Percentiles rank a stretch among this genome's conserved stretches.
These are phyloP conservation scores for Ilex paraguariensis DNA, from an alignment of 305 asterid genomes.

Conservation along the genomic window DNA sequence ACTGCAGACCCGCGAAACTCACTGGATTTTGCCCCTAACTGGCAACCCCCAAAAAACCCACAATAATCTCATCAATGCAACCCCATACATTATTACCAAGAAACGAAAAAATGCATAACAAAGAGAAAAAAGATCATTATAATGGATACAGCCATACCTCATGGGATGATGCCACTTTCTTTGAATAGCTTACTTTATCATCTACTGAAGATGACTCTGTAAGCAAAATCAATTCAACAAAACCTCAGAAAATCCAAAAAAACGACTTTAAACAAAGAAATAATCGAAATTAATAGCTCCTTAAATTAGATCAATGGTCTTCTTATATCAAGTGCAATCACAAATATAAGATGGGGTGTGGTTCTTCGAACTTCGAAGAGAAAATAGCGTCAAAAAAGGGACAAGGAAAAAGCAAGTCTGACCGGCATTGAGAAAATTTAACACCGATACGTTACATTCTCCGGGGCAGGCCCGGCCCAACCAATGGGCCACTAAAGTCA, in stretches of 20 bases:
- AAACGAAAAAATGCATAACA: constrained; percentile 2
- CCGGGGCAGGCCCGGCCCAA: too few species aligned
- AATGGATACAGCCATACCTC: constrained; percentile 29
- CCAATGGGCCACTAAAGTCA: too few species aligned
- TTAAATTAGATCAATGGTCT: too few species aligned
- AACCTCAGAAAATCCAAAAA: not conserved
- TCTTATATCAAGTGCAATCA: too few species aligned
- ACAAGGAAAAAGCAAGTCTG: too few species aligned
- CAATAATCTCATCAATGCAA: not conserved
- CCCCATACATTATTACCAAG: constrained; percentile 2
- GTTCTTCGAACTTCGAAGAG: too few species aligned
- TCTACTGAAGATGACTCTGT: constrained; percentile 24
- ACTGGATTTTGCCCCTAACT: constrained; percentile 53
- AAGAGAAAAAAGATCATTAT: not conserved
- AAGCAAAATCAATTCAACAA: not conserved
- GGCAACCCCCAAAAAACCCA: constrained; percentile 19
- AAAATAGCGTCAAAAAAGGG: too few species aligned
- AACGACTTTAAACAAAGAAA: not conserved
- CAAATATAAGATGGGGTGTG: too few species aligned
- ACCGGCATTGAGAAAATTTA: too few species aligned
- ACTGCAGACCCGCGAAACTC: constrained; percentile 48
- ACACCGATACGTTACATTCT: too few species aligned
- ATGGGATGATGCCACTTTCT: constrained; percentile 22
- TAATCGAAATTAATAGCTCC: not conserved
- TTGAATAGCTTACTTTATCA: constrained; percentile 22